These are phyloP conservation scores for Diplodia mutila DNA, from an alignment of 2,329 filamentous ascomycete species.

Conservation along the genomic window DNA sequence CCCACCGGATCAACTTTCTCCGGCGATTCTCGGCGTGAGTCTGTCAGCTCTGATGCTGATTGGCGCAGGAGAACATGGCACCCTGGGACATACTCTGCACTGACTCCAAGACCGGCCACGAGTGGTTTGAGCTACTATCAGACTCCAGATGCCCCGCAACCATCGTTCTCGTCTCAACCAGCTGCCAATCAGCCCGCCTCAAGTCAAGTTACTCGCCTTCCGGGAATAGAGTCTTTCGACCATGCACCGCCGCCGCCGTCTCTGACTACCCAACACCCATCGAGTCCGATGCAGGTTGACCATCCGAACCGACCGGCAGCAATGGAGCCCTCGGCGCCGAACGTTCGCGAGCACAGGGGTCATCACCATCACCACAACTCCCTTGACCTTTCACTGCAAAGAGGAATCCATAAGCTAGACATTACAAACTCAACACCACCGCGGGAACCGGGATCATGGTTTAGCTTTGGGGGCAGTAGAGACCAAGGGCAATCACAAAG, in stretches of 20 bases:
- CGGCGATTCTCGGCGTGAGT: slow-evolving; percentile 68
- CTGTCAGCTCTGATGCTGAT: slow-evolving; percentile 70
- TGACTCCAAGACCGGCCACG: slow-evolving; percentile 64
- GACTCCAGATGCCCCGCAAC: slow-evolving; percentile 66
- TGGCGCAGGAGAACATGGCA: slow-evolving; percentile 90
- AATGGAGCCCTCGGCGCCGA: slow-evolving; percentile 38
- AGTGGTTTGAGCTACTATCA: slow-evolving; percentile 77
- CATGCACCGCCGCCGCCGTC: slow-evolving; percentile 67
- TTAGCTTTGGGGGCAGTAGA: slow-evolving; percentile 36
- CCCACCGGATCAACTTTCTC: slow-evolving; percentile 66
- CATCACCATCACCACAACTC: slow-evolving; percentile 40
- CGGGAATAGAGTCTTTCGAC: slow-evolving; percentile 91
- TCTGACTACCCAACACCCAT: slow-evolving; percentile 66
- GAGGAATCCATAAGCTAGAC: slow-evolving; percentile 68
- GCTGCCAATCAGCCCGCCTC: slow-evolving; percentile 53
- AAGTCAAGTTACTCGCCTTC: slow-evolving; percentile 69
- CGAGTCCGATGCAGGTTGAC: slow-evolving; percentile 81
- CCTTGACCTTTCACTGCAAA: slow-evolving; percentile 69
- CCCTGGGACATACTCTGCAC: slow-evolving; percentile 69
- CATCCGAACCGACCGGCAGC: slow-evolving; percentile 48
- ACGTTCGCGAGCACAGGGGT: slow-evolving; percentile 34
- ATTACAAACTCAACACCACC: slow-evolving; percentile 55
- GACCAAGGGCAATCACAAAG: slow-evolving; percentile 31
- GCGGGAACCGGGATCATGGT: slow-evolving; percentile 38
- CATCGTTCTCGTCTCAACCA: slow-evolving; percentile 51